phyloP scores from a whole-genome alignment of 495 filamentous ascomycete species.

The Aspergillus steynii region DNA sequence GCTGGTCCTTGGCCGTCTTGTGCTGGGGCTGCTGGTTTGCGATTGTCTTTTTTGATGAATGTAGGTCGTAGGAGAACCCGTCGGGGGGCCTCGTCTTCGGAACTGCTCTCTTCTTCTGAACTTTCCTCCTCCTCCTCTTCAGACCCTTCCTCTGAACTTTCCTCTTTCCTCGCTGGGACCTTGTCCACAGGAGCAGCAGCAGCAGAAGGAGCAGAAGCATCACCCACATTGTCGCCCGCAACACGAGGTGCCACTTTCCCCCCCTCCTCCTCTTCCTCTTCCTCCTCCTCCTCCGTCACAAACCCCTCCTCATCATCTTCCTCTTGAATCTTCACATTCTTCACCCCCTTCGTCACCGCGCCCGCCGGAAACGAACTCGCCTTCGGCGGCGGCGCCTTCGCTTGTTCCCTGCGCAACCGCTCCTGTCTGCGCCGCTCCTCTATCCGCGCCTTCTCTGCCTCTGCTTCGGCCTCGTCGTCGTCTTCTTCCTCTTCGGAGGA shows the following conservation, averaged over 20 bases:
- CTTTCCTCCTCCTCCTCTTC: constrained; percentile 50
- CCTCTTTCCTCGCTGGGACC: constrained; percentile 55
- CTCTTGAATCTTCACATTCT: constrained; percentile 22
- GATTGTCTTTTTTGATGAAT: constrained; percentile 83
- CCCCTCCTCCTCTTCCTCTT: constrained; percentile 44
- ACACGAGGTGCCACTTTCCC: constrained; percentile 36
- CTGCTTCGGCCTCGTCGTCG: constrained; percentile 46
- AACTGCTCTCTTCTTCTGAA: constrained; percentile 59
- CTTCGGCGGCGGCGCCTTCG: constrained; percentile 61
- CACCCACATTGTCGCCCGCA: constrained; percentile 9
- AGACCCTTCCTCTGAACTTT: constrained; percentile 60
- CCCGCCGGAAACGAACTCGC: constrained; percentile 60
- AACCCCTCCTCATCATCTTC: constrained; percentile 69
- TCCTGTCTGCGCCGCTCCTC: constrained; percentile 36
- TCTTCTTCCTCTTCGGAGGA: constrained; percentile 64
- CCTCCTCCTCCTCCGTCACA: constrained; percentile 68
- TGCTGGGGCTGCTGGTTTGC: constrained; percentile 39
- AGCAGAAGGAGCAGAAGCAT: constrained; percentile 3
- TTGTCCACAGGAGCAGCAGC: constrained; percentile 8
- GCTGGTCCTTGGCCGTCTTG: constrained; percentile 19
- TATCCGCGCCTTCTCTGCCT: constrained; percentile 36
- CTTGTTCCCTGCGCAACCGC: constrained; percentile 32
- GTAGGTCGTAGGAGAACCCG: constrained; percentile 80
- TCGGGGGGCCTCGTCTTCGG: constrained; percentile 73
- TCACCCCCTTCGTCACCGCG: constrained; percentile 29